Percentiles rank a stretch among this genome's conserved stretches.
phyloP scores from a whole-genome alignment of 2,329 filamentous ascomycete species.

The Tetracladium maxilliforme region DNA sequence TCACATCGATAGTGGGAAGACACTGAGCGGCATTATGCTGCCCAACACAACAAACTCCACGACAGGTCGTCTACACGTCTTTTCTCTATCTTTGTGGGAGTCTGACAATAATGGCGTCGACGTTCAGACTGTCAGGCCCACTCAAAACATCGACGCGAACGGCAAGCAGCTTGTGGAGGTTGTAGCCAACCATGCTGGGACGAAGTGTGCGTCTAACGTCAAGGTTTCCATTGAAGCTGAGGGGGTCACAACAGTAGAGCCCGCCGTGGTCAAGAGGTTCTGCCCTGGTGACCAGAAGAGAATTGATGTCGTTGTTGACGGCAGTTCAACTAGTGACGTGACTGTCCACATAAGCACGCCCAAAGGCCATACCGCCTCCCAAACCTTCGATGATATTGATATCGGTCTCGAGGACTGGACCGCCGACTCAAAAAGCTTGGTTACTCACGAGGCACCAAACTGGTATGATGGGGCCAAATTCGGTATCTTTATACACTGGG shows the following conservation, averaged over 20 bases:
- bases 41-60: conserved; percentile 20
- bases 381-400: conserved; percentile 8
- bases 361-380: conserved; percentile 5
- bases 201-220: conserved; percentile 14
- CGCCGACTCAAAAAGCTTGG: conserved; percentile 17
- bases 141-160: conserved; percentile 22
- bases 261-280: conserved; percentile 20
- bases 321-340: conserved; percentile 9
- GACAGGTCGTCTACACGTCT: conserved; percentile 23
- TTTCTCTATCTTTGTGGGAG: conserved; percentile 24
- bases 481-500: conserved; percentile 48
- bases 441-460: conserved; percentile 26
- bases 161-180: conserved; percentile 24
- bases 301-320: conserved; percentile 19
- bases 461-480: conserved; percentile 42
- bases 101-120: conserved; percentile 17
- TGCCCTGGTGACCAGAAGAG: conserved; percentile 27
- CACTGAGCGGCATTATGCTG: conserved; percentile 21
- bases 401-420: conserved; percentile 21
- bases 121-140: conserved; percentile 24
- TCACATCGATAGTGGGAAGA: conserved; percentile 19
- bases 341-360: conserved; percentile 10
- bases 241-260: conserved; percentile 27
- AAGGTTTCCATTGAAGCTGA: conserved; percentile 14
- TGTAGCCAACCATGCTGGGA: conserved; percentile 20